Percentiles rank a stretch among this genome's conserved stretches.
phyloP scores from a whole-genome alignment of 345 rosid species.

The Eutrema heterophyllum region DNA sequence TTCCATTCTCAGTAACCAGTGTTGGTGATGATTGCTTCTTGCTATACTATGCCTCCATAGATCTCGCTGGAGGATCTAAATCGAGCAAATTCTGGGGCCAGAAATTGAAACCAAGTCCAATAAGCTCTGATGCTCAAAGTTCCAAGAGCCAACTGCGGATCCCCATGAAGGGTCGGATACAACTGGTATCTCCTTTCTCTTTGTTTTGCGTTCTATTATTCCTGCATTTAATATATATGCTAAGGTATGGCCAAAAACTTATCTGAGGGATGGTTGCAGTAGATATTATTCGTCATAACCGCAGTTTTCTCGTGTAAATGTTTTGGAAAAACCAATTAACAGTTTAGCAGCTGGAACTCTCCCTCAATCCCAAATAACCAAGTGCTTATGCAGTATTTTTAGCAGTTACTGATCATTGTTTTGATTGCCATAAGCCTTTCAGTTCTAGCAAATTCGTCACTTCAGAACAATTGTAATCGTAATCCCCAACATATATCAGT shows the following conservation, averaged over 20 bases:
- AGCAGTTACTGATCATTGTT: background rate
- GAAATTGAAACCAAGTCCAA: conserved; percentile 44
- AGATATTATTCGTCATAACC: background rate
- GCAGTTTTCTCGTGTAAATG: background rate
- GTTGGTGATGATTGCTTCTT: conserved; percentile 81
- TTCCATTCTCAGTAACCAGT: conserved; percentile 88
- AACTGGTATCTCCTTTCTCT: conserved; percentile 52
- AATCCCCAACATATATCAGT: background rate
- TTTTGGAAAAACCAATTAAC: background rate
- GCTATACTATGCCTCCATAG: conserved; percentile 79
- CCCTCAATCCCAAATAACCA: background rate
- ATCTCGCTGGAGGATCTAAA: conserved; percentile 56
- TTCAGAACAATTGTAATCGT: background rate
- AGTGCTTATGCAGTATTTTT: background rate
- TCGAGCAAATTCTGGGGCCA: conserved; percentile 49
- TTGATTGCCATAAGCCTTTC: background rate
- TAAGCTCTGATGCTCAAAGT: conserved; percentile 59
- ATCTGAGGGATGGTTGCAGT: background rate
- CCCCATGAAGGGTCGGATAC: conserved; percentile 95
- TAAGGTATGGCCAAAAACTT: background rate
- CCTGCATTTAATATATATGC: background rate
- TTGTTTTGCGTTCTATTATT: background rate
- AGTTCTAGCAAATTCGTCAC: background rate
- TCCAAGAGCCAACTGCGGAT: conserved; percentile 61
- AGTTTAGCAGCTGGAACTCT: background rate